Base-by-base conservation (phyloP, 176 grass and related monocot species). In the Avena atlantica region DNA sequence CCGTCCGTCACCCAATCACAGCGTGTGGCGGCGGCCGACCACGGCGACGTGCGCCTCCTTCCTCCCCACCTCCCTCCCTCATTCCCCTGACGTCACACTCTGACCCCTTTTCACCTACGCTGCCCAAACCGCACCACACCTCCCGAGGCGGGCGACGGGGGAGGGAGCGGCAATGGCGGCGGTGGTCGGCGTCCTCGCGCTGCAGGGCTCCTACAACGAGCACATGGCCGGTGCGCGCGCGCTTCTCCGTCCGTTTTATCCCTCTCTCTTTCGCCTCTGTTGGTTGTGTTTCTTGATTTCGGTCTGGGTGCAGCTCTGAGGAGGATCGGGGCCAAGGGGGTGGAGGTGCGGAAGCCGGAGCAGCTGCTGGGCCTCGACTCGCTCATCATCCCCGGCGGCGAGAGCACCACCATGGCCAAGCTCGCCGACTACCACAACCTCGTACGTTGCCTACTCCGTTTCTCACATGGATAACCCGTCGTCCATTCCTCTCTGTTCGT, bases 381-480 rank as follows among this genome's bases (percentile, higher is more conserved):
- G 15, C 92, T 98, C 88, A 98, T 98, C 89, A 96, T 98, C 63
- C 97, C 97, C 47, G 97, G 97, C 68, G 97, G 97, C 79, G 97
- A 99, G 94, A 99, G 97, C 92, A 99, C 97, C 83, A 94, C 97
- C 90, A 99, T 99, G 97, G 97, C 97, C 76, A 99, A 99, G 82
- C 90, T 99, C 58, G 97, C 97, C 34, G 73, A 91, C 74, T 94
- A 87, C 87, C 94, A 96, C 87, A 94, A 98, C 73, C 87, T 98
- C 62, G 97, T 98, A 83, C 17, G 68, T 72, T 44, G 53, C 57
- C 56, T 8, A 57, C 17, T 59, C 12, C 55, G 5, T 62, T 62
- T 9, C 44, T 4, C 4, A 36, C 13, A 9, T 19, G 40, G 4
- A 2, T 50, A 23, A 51, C 50, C 24, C 12, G 53, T 6, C 24